Percentiles rank a stretch among this genome's conserved stretches.
phyloP scores from a whole-genome alignment of 2,329 filamentous ascomycete species.

The Cercospora zeina region DNA sequence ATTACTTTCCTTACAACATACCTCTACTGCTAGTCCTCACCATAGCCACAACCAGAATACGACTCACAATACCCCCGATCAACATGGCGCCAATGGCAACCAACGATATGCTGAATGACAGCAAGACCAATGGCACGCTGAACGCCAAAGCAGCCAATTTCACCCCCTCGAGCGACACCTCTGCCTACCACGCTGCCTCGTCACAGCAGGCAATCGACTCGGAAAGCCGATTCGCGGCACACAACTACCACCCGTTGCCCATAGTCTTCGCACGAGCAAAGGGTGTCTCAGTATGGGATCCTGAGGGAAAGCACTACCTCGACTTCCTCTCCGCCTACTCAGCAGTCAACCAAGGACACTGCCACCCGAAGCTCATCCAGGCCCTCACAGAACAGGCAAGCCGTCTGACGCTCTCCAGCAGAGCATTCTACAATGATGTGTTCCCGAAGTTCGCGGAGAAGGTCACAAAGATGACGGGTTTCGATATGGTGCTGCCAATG shows the following conservation, averaged over 20 bases:
- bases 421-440: conserved; percentile 97
- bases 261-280: conserved; percentile 86
- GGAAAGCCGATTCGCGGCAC: conserved; percentile 83
- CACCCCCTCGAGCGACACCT: conserved; percentile 44
- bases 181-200: conserved; percentile 71
- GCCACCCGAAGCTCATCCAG: conserved; percentile 92
- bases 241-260: conserved; percentile 98
- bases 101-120: conserved; percentile 32
- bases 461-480: conserved; percentile 83
- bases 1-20: not conserved
- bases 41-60: conserved; percentile 41
- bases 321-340: conserved; percentile 98
- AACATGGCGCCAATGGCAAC: conserved; percentile 44
- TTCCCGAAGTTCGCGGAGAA: conserved; percentile 95
- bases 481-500: conserved; percentile 98
- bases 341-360: conserved; percentile 97
- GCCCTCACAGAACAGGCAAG: conserved; percentile 85
- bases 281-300: conserved; percentile 92
- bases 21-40: not conserved
- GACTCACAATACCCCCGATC: conserved; percentile 15
- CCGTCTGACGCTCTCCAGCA: conserved; percentile 85
- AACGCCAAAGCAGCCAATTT: conserved; percentile 48
- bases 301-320: conserved; percentile 84
- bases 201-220: conserved; percentile 75
- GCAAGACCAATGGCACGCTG: conserved; percentile 33